A percentile compares a stretch with the other conserved stretches of the same genome.
phyloP scores from a whole-genome alignment of 1,284 basidiomycete species.

The Cryptococcus sp. region DNA sequence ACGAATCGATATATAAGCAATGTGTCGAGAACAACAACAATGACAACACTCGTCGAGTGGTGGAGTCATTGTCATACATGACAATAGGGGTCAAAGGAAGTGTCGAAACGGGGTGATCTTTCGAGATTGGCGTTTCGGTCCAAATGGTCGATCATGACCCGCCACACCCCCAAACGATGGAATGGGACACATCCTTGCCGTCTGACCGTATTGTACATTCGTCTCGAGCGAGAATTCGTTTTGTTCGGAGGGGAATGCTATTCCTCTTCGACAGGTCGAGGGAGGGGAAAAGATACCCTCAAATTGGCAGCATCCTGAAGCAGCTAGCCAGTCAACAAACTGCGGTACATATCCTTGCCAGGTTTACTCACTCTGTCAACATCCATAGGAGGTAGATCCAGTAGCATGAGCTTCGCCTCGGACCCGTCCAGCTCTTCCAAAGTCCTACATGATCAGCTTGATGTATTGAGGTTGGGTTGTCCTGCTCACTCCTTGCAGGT shows the following conservation, averaged over 20 bases:
- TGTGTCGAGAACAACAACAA: no score
- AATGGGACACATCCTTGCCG: no score
- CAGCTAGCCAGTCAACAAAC: constrained; percentile 14
- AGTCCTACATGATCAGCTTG: constrained; percentile 15
- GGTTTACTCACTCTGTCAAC: constrained; percentile 34
- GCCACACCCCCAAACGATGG: no score
- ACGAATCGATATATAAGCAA: no score
- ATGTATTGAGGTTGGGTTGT: no score
- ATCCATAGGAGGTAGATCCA: constrained; percentile 44
- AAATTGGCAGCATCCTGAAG: constrained; percentile 41
- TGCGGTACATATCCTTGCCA: background rate
- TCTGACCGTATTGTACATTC: no score
- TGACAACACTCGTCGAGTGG: no score
- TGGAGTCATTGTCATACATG: no score
- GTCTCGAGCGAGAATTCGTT: no score
- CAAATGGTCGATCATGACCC: no score
- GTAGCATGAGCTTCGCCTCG: constrained; percentile 43
- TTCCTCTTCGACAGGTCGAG: background rate
- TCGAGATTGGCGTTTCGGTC: background rate
- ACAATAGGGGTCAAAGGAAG: no score
- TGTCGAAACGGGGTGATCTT: no score
- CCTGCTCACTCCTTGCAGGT: constrained; percentile 42
- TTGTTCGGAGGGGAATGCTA: background rate
- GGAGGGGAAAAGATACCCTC: background rate
- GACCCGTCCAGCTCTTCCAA: constrained; percentile 43